Evolutionary conservation across 2,329 filamentous ascomycete species (phyloP).

Genomic region (Akanthomyces muscarius): DNA sequence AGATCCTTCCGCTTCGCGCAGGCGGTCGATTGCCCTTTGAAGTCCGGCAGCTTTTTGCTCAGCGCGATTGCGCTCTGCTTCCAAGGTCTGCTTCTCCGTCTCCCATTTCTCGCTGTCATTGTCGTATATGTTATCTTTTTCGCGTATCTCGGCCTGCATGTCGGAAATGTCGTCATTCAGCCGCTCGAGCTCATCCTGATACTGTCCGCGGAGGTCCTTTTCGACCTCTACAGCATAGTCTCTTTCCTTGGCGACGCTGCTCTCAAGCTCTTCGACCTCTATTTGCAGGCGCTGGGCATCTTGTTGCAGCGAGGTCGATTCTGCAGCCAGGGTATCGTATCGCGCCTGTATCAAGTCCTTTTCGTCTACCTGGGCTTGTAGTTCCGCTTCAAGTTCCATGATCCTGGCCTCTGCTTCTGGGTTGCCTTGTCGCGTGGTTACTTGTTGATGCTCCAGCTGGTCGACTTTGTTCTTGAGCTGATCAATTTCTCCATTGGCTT

Average conservation of each 20-base stretch:
- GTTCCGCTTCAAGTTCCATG: constrained; percentile 54
- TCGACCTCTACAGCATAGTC: constrained; percentile 57
- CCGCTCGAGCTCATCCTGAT: constrained; percentile 44
- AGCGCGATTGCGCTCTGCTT: constrained; percentile 61
- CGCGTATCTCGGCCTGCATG: constrained; percentile 61
- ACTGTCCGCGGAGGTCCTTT: constrained; percentile 49
- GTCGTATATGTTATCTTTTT: constrained; percentile 67
- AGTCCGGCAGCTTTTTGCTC: constrained; percentile 65
- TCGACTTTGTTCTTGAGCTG: constrained; percentile 43
- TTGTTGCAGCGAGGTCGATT: constrained; percentile 63
- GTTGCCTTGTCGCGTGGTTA: constrained; percentile 29
- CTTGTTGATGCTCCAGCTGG: constrained; percentile 33
- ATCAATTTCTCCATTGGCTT: constrained; percentile 44
- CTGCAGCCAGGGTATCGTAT: constrained; percentile 61
- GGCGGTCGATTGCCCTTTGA: constrained; percentile 65
- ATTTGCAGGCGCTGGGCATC: constrained; percentile 53
- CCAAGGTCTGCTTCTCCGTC: constrained; percentile 58
- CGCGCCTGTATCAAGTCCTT: constrained; percentile 66
- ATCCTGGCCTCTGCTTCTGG: constrained; percentile 40
- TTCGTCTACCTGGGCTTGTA: constrained; percentile 57
- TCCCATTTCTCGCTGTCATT: constrained; percentile 72
- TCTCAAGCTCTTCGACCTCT: constrained; percentile 45
- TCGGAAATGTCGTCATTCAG: constrained; percentile 57
- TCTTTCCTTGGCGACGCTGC: constrained; percentile 49
- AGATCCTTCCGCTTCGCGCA: constrained; percentile 64